Conservation (phyloP, 257 asterid genomes). For the Salvia miltiorrhiza region DNA sequence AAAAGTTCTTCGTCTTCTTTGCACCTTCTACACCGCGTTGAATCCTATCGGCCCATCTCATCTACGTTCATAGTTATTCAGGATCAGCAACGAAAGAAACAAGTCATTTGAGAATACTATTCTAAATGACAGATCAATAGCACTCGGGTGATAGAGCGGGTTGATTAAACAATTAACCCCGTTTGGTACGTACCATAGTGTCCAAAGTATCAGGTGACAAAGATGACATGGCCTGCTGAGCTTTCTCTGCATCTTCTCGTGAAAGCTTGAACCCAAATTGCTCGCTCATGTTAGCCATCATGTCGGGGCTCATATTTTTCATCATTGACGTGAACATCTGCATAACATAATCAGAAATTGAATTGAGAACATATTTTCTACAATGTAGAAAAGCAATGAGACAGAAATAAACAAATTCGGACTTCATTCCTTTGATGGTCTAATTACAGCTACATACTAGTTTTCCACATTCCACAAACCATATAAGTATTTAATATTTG, state of each 20-base stretch:
- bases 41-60: slow-evolving; percentile 89
- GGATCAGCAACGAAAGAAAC: neutral
- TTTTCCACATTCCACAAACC: neutral
- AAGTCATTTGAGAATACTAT: neutral
- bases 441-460: neutral
- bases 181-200: slow-evolving; percentile 51
- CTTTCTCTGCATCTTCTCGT: slow-evolving; percentile 95
- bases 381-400: neutral
- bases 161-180: neutral
- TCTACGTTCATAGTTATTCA: slow-evolving; percentile 38
- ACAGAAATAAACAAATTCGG: neutral
- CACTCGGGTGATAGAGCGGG: neutral
- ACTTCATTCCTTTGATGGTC: neutral
- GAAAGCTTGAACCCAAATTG: slow-evolving; percentile 90
- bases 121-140: neutral
- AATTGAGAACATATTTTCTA: neutral
- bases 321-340: slow-evolving; percentile 96
- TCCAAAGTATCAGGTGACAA: slow-evolving; percentile 92
- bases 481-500: neutral
- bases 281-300: slow-evolving; percentile 94
- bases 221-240: slow-evolving; percentile 97
- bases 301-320: slow-evolving; percentile 85
- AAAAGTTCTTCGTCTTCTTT: slow-evolving; percentile 79
- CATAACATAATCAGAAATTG: slow-evolving; percentile 14
- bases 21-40: slow-evolving; percentile 84